phyloP scores from a whole-genome alignment of 2,329 filamentous ascomycete genomes.

The Truncatella angustata region DNA sequence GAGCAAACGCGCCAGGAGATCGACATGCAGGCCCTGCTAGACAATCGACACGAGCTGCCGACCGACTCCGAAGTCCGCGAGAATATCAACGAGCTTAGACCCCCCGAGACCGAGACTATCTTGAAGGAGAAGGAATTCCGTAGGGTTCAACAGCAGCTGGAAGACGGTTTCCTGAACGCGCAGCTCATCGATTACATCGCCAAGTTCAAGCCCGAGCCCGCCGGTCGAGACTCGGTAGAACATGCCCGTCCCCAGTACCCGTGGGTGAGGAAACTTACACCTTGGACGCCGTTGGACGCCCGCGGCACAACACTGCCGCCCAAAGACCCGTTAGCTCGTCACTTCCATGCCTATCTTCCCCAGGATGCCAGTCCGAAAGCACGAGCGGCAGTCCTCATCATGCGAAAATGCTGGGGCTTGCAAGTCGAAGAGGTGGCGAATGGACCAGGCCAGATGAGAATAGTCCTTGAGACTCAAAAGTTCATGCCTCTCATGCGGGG shows the following conservation, averaged over 20 bases:
- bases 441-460: slow-evolving; percentile 36
- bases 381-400: slow-evolving; percentile 38
- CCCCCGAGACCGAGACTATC: slow-evolving; percentile 38
- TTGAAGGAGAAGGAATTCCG: slow-evolving; percentile 40
- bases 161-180: slow-evolving; percentile 42
- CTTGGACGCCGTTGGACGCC: slow-evolving; percentile 39
- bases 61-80: slow-evolving; percentile 34
- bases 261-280: slow-evolving; percentile 41
- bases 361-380: slow-evolving; percentile 35
- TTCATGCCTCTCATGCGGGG: slow-evolving; percentile 45
- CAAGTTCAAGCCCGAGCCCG: slow-evolving; percentile 7
- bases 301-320: not conserved
- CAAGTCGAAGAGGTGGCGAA: slow-evolving; percentile 43
- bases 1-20: slow-evolving; percentile 16
- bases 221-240: not conserved
- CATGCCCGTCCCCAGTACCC: not conserved
- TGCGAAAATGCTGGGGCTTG: slow-evolving; percentile 51
- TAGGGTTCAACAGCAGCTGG: slow-evolving; percentile 35
- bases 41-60: slow-evolving; percentile 23
- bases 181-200: slow-evolving; percentile 46
- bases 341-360: slow-evolving; percentile 28
- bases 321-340: slow-evolving; percentile 9
- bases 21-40: slow-evolving; percentile 31
- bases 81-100: slow-evolving; percentile 50
- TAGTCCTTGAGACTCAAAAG: slow-evolving; percentile 38